Conservation (phyloP, 1,284 basidiomycete genomes). For the Trichosporon faecale region DNA sequence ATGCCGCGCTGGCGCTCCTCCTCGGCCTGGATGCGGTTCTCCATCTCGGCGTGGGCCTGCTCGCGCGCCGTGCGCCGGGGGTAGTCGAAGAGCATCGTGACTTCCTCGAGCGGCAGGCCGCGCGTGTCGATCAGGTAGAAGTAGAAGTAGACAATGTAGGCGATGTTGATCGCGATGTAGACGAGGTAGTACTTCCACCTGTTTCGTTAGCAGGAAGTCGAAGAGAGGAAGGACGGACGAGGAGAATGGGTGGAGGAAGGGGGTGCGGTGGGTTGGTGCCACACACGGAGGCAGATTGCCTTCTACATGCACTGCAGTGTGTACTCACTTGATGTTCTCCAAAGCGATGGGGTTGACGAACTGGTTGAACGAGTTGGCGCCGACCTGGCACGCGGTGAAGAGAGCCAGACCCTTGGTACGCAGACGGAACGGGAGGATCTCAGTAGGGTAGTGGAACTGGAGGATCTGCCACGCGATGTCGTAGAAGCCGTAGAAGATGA, state of each 20-base stretch:
- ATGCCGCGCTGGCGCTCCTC: slow-evolving; percentile 9
- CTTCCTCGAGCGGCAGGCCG: slow-evolving; percentile 37
- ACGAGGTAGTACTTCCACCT: slow-evolving; percentile 30
- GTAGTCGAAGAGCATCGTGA: slow-evolving; percentile 33
- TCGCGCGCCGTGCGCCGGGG: slow-evolving; percentile 14
- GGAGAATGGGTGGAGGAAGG: too few species aligned
- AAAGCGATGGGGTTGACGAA: slow-evolving; percentile 18
- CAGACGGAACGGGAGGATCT: slow-evolving; percentile 30
- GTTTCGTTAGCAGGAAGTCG: background rate
- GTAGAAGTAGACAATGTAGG: slow-evolving; percentile 29
- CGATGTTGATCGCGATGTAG: slow-evolving; percentile 34
- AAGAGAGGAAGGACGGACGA: background rate
- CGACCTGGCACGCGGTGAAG: slow-evolving; percentile 10
- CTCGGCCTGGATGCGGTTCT: slow-evolving; percentile 9
- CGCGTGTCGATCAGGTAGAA: slow-evolving; percentile 44
- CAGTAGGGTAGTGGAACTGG: slow-evolving; percentile 59
- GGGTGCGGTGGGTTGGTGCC: too few species aligned
- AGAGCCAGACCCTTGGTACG: slow-evolving; percentile 33
- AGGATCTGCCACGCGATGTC: slow-evolving; percentile 21
- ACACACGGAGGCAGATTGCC: too few species aligned
- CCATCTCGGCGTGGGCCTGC: slow-evolving; percentile 14
- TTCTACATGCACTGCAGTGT: background rate
- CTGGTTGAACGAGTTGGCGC: slow-evolving; percentile 9
- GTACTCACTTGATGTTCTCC: slow-evolving; percentile 2
- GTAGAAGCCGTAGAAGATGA: slow-evolving; percentile 28